A percentile compares a stretch with the other conserved stretches of the same genome.
phyloP scores from a whole-genome alignment of 1,284 basidiomycete genomes.

The Chiua sp. region DNA sequence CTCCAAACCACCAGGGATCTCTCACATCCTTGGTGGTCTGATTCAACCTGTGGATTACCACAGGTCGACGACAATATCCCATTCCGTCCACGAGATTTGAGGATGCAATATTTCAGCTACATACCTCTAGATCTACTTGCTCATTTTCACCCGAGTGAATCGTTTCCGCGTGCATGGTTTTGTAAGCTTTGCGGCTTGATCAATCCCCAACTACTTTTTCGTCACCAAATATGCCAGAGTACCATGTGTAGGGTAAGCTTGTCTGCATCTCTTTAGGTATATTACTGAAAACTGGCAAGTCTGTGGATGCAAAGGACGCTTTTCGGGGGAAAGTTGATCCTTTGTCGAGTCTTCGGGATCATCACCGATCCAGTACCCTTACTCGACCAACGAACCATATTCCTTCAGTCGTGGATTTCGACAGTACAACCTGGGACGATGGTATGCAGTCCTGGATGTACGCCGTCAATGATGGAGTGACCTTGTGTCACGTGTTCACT shows the following conservation, averaged over 20 bases:
- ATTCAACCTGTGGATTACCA: slow-evolving; percentile 1
- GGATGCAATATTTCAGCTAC: slow-evolving; percentile 35
- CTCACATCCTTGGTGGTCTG: slow-evolving; percentile 33
- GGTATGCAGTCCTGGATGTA: slow-evolving; percentile 40
- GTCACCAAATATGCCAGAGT: slow-evolving; percentile 43
- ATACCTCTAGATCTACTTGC: slow-evolving; percentile 42
- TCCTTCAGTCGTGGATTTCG: slow-evolving; percentile 25
- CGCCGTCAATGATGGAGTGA: slow-evolving; percentile 22
- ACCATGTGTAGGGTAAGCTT: slow-evolving; percentile 36
- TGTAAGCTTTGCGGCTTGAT: slow-evolving; percentile 43
- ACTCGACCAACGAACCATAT: slow-evolving; percentile 34
- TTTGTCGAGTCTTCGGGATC: slow-evolving; percentile 37
- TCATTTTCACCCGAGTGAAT: slow-evolving; percentile 30
- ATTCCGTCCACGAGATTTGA: slow-evolving; percentile 26
- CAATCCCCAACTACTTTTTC: slow-evolving; percentile 43
- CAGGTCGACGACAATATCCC: neutral
- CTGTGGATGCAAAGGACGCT: neutral
- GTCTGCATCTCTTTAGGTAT: neutral
- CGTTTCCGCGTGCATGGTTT: slow-evolving; percentile 44
- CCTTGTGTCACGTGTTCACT: slow-evolving; percentile 45
- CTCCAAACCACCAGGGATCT: slow-evolving; percentile 1
- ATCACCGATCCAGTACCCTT: slow-evolving; percentile 30
- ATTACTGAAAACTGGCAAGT: slow-evolving; percentile 25
- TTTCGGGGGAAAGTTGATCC: slow-evolving; percentile 23
- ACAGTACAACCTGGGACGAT: slow-evolving; percentile 27